phyloP scores from a whole-genome alignment of 2,329 filamentous ascomycete genomes.

The Fusarium vanettenii region DNA sequence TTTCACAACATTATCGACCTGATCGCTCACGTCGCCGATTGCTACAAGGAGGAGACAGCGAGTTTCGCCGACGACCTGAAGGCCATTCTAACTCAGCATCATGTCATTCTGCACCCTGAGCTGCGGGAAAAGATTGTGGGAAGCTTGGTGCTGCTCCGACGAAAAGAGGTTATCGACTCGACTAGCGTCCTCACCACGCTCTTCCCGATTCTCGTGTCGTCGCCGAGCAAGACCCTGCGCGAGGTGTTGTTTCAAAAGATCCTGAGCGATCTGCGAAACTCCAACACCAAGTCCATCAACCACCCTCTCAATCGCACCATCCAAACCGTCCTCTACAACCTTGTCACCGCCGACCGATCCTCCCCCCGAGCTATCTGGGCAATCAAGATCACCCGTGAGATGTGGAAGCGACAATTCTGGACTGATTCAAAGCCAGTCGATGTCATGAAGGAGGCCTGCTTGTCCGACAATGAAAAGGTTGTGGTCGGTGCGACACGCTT shows the following conservation, averaged over 20 bases:
- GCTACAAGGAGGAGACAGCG: slow-evolving; percentile 84
- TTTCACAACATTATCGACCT: slow-evolving; percentile 94
- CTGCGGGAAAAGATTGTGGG: slow-evolving; percentile 94
- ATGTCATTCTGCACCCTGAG: slow-evolving; percentile 84
- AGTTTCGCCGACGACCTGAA: slow-evolving; percentile 85
- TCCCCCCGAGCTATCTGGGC: slow-evolving; percentile 94
- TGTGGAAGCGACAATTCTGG: slow-evolving; percentile 98
- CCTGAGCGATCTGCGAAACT: slow-evolving; percentile 86
- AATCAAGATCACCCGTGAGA: slow-evolving; percentile 91
- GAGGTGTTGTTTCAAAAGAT: slow-evolving; percentile 89
- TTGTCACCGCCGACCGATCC: slow-evolving; percentile 85
- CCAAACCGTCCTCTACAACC: slow-evolving; percentile 92
- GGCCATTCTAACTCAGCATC: slow-evolving; percentile 82
- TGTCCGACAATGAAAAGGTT: slow-evolving; percentile 94
- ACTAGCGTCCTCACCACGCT: slow-evolving; percentile 85
- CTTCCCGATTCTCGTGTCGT: slow-evolving; percentile 94
- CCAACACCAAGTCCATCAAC: slow-evolving; percentile 88
- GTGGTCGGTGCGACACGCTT: slow-evolving; percentile 88
- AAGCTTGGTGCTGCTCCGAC: slow-evolving; percentile 85
- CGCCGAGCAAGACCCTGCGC: slow-evolving; percentile 89
- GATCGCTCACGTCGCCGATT: slow-evolving; percentile 92
- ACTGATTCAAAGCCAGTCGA: slow-evolving; percentile 95
- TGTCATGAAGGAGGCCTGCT: slow-evolving; percentile 93
- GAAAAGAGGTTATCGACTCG: slow-evolving; percentile 94
- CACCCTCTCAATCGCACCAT: slow-evolving; percentile 94